Evolutionary conservation across 768 basidiomycete species (phyloP).

Genomic region (Russula compacta): DNA sequence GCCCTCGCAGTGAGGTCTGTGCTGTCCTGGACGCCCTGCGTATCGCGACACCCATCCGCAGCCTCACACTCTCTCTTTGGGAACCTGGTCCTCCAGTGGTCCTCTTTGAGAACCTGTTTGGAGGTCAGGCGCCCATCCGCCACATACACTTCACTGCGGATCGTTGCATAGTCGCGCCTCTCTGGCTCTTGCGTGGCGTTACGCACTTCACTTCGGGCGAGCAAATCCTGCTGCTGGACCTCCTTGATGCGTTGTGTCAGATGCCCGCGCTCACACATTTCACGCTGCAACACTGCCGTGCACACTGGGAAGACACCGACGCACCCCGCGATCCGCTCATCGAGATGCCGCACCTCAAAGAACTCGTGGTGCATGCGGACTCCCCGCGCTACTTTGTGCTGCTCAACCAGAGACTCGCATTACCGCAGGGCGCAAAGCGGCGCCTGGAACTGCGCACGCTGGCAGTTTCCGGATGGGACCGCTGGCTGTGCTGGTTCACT

Average conservation of each 20-base stretch:
- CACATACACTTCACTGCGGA: constrained; percentile 2
- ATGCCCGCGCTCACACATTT: constrained; percentile 8
- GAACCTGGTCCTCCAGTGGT: not conserved
- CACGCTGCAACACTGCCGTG: constrained; percentile 4
- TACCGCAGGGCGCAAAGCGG: not conserved
- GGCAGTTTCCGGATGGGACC: constrained; percentile 1
- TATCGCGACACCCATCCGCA: not conserved
- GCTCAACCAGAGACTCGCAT: not conserved
- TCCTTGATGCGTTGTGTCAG: constrained; percentile 5
- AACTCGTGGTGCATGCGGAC: not conserved
- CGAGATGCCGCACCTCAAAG: constrained; percentile 5
- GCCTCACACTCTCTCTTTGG: constrained; percentile 6
- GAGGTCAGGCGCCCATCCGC: constrained; percentile 7
- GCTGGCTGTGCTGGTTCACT: constrained; percentile 4
- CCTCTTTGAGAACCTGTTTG: constrained; percentile 8
- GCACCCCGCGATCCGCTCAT: not conserved
- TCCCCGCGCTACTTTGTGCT: constrained; percentile 3
- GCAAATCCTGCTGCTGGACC: not conserved
- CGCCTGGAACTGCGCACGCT: not conserved
- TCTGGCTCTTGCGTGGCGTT: constrained; percentile 6
- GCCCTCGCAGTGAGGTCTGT: not conserved
- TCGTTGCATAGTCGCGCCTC: constrained; percentile 2
- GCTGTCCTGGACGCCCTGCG: constrained; percentile 5
- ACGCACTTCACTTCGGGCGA: constrained; percentile 15
- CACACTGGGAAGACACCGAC: not conserved